These are phyloP conservation scores for Obelidium mucronatum DNA, from an alignment of 192 early-diverging fungal species.

Conservation along the genomic window DNA sequence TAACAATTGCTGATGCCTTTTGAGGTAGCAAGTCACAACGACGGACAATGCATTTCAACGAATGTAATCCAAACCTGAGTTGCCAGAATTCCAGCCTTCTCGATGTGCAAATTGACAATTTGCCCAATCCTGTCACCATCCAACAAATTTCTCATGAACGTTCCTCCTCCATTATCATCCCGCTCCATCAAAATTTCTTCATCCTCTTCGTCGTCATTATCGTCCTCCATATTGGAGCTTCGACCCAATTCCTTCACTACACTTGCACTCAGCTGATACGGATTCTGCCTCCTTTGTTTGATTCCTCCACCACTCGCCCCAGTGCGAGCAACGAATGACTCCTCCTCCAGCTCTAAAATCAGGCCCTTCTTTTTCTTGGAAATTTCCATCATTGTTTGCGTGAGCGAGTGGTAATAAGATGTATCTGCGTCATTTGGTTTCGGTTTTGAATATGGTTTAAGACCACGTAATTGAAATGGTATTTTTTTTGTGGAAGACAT, in stretches of 20 bases:
- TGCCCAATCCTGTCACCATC: background rate
- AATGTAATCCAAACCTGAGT: too few relatives aligned
- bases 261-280: background rate
- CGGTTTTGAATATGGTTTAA: background rate
- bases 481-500: background rate
- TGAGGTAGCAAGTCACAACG: too few relatives aligned
- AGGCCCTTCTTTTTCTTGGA: background rate
- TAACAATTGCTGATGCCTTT: too few relatives aligned
- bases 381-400: slow-evolving; percentile 12
- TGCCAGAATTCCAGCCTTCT: too few relatives aligned
- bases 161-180: background rate
- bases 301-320: background rate
- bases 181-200: background rate
- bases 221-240: background rate
- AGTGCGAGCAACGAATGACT: background rate
- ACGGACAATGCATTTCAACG: too few relatives aligned
- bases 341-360: background rate
- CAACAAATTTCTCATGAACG: background rate
- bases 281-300: background rate
- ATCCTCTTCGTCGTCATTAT: slow-evolving; percentile 1
- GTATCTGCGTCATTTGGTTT: background rate
- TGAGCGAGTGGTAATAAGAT: slow-evolving; percentile 11
- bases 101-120: background rate
- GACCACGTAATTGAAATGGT: background rate
- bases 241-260: background rate